Evolutionary conservation across 768 basidiomycete species (phyloP).

Genomic region (Dictyophora rubrovolvata): DNA sequence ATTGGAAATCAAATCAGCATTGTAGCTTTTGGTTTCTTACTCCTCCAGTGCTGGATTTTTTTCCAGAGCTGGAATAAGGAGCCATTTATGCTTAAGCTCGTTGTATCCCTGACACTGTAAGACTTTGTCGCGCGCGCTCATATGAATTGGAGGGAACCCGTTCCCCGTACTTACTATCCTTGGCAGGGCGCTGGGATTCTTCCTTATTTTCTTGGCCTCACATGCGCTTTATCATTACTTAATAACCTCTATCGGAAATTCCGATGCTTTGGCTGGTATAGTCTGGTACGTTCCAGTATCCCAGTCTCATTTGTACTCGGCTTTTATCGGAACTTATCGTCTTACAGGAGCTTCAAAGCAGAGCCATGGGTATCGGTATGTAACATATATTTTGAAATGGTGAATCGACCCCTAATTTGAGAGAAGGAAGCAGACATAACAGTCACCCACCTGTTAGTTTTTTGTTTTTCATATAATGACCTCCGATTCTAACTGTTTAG

Average conservation of each 20-base stretch:
- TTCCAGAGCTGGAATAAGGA: background rate
- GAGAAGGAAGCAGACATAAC: background rate
- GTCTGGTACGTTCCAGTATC: background rate
- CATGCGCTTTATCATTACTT: background rate
- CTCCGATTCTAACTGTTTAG: background rate
- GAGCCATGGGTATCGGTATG: background rate
- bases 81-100: background rate
- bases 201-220: background rate
- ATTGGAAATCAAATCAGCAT: background rate
- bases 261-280: background rate
- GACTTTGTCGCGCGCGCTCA: background rate
- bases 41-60: background rate
- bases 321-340: background rate
- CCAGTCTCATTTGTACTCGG: background rate
- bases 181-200: background rate
- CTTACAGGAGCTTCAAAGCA: background rate
- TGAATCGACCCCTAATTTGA: too few relatives aligned
- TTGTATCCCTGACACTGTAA: background rate
- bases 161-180: background rate
- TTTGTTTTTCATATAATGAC: background rate
- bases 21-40: background rate
- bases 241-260: background rate
- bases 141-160: background rate
- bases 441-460: background rate
- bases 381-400: background rate